These are phyloP conservation scores for Anethum foeniculum DNA, from an alignment of 140 eudicot genomes.

Conservation along the genomic window DNA sequence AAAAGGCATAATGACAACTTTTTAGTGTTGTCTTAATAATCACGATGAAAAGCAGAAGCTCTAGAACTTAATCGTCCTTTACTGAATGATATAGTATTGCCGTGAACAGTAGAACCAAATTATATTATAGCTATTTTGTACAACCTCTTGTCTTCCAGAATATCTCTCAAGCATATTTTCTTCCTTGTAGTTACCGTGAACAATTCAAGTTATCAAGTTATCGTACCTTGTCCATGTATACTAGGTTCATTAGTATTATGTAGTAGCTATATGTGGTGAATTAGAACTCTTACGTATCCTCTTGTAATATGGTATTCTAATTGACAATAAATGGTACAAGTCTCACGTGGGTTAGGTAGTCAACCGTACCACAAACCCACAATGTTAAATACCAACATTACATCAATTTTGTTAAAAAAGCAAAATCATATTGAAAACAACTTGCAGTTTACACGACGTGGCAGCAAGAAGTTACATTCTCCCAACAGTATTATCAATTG, in stretches of 20 bases:
- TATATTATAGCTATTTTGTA: not conserved
- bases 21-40: not conserved
- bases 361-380: not conserved
- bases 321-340: not conserved
- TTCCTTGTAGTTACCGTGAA: not conserved
- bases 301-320: not conserved
- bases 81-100: not conserved
- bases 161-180: not conserved
- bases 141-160: not conserved
- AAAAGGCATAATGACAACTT: not conserved
- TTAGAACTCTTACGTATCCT: not conserved
- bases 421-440: not conserved
- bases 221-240: not conserved
- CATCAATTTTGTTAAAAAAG: not conserved
- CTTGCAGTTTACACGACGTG: not conserved
- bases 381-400: not conserved
- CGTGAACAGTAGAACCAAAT: not conserved
- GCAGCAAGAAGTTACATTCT: not conserved
- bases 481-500: not conserved
- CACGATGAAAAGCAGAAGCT: too few species aligned
- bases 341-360: not conserved
- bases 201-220: too few species aligned
- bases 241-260: not conserved
- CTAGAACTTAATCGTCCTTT: not conserved
- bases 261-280: not conserved